These are phyloP conservation scores for Wallacemonas sp. DNA, from an alignment of 208 protist genomes.

Conservation along the genomic window DNA sequence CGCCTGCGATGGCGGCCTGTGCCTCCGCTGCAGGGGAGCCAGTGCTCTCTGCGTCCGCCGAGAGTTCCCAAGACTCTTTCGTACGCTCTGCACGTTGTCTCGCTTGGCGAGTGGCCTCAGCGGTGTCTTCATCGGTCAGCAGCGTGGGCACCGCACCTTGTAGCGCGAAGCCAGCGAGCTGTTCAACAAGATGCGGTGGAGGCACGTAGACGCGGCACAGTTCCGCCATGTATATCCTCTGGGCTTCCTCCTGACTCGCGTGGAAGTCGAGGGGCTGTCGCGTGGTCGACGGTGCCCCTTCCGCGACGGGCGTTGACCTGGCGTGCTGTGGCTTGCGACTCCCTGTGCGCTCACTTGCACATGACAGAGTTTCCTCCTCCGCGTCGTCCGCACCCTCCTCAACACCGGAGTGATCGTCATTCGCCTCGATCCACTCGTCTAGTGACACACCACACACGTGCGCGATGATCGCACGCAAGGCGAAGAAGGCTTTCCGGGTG, in stretches of 20 bases:
- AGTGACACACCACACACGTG: slow-evolving; percentile 33
- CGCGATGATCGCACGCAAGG: slow-evolving; percentile 46
- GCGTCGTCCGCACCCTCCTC: not conserved
- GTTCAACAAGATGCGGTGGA: slow-evolving; percentile 51
- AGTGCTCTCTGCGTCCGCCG: no score
- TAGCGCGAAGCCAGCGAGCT: slow-evolving; percentile 59
- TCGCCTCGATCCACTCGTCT: not conserved
- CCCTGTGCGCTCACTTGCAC: no score
- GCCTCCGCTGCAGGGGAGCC: not conserved
- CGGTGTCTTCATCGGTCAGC: not conserved
- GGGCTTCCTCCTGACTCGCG: slow-evolving; percentile 18
- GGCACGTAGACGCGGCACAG: slow-evolving; percentile 64
- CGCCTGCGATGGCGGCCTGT: not conserved
- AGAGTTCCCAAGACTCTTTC: no score
- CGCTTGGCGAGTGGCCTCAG: no score
- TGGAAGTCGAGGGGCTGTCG: not conserved
- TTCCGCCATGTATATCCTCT: slow-evolving; percentile 32
- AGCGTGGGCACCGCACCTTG: slow-evolving; percentile 6
- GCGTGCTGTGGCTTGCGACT: no score
- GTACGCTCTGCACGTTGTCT: no score
- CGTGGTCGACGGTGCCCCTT: not conserved
- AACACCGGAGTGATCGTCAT: not conserved
- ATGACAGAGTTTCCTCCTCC: not conserved
- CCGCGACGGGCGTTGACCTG: no score
- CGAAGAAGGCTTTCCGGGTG: slow-evolving; percentile 48